Evolutionary conservation across 1,284 basidiomycete genomes (phyloP).

Genomic region (Leccinum solheimii): DNA sequence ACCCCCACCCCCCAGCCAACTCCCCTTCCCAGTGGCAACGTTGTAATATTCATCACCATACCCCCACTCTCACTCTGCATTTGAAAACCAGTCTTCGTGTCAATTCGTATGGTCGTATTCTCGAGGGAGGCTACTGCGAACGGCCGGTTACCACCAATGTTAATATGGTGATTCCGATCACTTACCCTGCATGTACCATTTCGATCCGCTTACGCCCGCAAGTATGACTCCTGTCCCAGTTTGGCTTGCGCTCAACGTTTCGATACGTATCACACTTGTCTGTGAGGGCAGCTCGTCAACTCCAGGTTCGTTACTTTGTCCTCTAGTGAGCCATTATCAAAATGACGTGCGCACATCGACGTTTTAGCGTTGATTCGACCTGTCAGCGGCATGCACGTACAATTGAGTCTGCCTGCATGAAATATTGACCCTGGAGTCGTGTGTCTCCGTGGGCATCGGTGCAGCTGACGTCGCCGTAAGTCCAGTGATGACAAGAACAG

Average conservation of each 20-base stretch:
- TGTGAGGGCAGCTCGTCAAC: neutral
- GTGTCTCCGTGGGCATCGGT: slow-evolving; percentile 19
- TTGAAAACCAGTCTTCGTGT: neutral
- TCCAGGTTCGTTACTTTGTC: slow-evolving; percentile 3
- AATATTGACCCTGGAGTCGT: slow-evolving; percentile 10
- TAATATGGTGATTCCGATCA: slow-evolving; percentile 3
- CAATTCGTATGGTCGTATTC: neutral
- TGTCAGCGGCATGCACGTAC: slow-evolving; percentile 18
- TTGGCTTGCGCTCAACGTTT: neutral
- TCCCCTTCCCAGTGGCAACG: slow-evolving; percentile 2
- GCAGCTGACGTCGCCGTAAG: slow-evolving; percentile 13
- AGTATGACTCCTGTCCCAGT: neutral
- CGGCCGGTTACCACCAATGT: slow-evolving; percentile 1
- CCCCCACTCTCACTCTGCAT: neutral
- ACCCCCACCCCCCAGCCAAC: neutral
- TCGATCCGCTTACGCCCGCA: slow-evolving; percentile 3
- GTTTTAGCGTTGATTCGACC: slow-evolving; percentile 2
- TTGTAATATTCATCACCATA: slow-evolving; percentile 14
- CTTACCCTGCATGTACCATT: slow-evolving; percentile 16
- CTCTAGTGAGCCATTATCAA: slow-evolving; percentile 3
- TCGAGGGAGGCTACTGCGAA: slow-evolving; percentile 8
- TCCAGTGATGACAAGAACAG: slow-evolving; percentile 7
- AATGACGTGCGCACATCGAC: slow-evolving; percentile 6
- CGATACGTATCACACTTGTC: neutral
- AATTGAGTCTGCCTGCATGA: neutral